These are phyloP conservation scores for Xylariaceae sp. DNA, from an alignment of 2,329 filamentous ascomycete species.

Conservation along the genomic window DNA sequence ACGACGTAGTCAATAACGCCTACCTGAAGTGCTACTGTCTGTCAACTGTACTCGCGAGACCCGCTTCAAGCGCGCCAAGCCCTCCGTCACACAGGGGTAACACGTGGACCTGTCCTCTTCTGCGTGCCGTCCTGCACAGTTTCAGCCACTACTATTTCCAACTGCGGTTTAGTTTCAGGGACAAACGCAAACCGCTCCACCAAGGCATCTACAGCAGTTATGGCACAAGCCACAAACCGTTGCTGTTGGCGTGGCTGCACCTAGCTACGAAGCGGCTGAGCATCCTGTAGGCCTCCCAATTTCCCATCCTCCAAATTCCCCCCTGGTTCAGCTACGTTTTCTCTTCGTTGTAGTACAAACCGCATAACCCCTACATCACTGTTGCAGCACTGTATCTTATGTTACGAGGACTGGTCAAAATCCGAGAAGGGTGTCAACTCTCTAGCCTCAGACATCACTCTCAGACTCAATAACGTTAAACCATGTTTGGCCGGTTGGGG, in stretches of 20 bases:
- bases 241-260: not conserved
- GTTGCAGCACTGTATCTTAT: not conserved
- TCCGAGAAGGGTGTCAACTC: not conserved
- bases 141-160: not conserved
- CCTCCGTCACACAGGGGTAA: not conserved
- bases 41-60: too few relatives aligned
- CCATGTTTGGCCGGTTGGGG: slow-evolving; percentile 12
- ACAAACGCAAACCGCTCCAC: too few relatives aligned
- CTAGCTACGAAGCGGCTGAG: slow-evolving; percentile 1
- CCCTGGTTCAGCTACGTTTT: not conserved
- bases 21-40: too few relatives aligned
- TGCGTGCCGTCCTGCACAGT: not conserved
- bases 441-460: not conserved
- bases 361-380: too few relatives aligned
- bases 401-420: slow-evolving; percentile 3
- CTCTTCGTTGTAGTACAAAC: not conserved
- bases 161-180: slow-evolving; percentile 4
- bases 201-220: too few relatives aligned
- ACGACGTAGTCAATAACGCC: not conserved
- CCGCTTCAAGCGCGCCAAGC: too few relatives aligned
- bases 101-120: not conserved
- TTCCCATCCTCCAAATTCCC: not conserved
- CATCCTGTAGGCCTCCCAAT: not conserved
- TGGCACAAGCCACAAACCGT: not conserved
- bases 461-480: slow-evolving; percentile 8